A percentile compares a stretch with the other conserved stretches of the same genome.
Conservation (phyloP, 2,329 filamentous ascomycete species). For the Xylaria sp. region DNA sequence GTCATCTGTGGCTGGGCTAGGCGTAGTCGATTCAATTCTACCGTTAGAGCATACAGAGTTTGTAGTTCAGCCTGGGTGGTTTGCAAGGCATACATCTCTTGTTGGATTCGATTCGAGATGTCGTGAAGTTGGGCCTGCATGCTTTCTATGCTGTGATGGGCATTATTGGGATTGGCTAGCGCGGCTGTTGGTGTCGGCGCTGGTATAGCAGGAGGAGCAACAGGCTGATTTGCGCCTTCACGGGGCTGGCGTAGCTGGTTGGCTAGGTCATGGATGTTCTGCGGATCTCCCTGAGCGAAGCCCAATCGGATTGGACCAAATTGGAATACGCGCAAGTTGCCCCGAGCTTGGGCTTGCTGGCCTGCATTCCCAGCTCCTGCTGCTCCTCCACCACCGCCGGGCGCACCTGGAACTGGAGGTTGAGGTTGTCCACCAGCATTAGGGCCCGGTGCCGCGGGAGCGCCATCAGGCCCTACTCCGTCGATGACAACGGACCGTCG, state of each 20-base stretch:
- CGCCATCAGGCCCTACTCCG: conserved; percentile 51
- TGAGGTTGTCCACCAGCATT: conserved; percentile 48
- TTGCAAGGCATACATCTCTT: conserved; percentile 72
- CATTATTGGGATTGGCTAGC: conserved; percentile 20
- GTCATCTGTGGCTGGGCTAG: conserved; percentile 55
- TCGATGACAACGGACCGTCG: conserved; percentile 82
- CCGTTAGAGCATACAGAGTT: conserved; percentile 72
- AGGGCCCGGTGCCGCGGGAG: conserved; percentile 45
- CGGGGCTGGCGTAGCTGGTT: conserved; percentile 66
- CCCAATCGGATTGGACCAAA: conserved; percentile 79
- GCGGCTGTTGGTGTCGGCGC: conserved; percentile 23
- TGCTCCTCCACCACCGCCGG: conserved; percentile 40
- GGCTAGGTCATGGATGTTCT: conserved; percentile 73
- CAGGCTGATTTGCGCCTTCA: conserved; percentile 44
- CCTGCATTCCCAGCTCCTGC: conserved; percentile 44
- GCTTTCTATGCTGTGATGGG: conserved; percentile 44
- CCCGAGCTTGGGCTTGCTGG: conserved; percentile 51
- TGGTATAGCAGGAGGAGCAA: conserved; percentile 32
- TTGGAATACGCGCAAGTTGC: conserved; percentile 71
- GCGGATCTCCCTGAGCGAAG: conserved; percentile 74
- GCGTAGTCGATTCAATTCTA: conserved; percentile 74
- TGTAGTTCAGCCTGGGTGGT: conserved; percentile 74
- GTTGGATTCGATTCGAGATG: conserved; percentile 74
- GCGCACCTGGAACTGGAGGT: conserved; percentile 43
- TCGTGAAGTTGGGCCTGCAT: conserved; percentile 71